phyloP scores from a whole-genome alignment of 345 rosid species.

The Linum tenue region DNA sequence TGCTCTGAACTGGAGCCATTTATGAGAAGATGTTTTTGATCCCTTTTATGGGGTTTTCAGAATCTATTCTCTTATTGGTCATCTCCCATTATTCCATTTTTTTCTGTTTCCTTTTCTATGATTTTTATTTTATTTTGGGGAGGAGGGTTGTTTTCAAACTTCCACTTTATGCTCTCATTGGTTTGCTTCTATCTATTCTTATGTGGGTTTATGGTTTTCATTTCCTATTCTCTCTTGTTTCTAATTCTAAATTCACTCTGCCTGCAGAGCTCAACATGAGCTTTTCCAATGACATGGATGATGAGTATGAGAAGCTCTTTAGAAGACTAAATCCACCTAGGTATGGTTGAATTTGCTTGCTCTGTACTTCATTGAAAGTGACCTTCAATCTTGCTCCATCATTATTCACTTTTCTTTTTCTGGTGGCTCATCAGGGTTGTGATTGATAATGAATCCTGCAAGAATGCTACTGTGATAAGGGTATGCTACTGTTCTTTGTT shows the following conservation, averaged over 20 bases:
- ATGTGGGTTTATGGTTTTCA: background rate
- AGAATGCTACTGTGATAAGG: constrained; percentile 78
- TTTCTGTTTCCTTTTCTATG: constrained; percentile 7
- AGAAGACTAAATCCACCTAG: constrained; percentile 95
- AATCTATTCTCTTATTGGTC: constrained; percentile 21
- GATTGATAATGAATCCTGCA: constrained; percentile 85
- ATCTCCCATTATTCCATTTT: constrained; percentile 13
- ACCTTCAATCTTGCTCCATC: constrained; percentile 8
- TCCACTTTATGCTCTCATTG: background rate
- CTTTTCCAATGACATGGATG: constrained; percentile 62
- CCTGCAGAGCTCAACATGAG: constrained; percentile 51
- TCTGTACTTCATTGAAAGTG: constrained; percentile 9
- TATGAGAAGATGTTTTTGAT: background rate
- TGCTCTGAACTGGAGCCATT: constrained; percentile 5
- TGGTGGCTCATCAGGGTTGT: constrained; percentile 52
- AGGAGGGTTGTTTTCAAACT: background rate
- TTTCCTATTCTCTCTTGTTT: background rate
- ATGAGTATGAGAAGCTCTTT: constrained; percentile 81
- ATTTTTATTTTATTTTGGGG: background rate
- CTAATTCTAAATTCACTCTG: no score
- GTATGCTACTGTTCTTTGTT: constrained; percentile 26
- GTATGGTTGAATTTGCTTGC: constrained; percentile 21
- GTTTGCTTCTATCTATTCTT: background rate
- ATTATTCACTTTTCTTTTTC: background rate
- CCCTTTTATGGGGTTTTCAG: constrained; percentile 4